phyloP scores from a whole-genome alignment of 2,329 filamentous ascomycete species.

The Colletotrichum sp. region DNA sequence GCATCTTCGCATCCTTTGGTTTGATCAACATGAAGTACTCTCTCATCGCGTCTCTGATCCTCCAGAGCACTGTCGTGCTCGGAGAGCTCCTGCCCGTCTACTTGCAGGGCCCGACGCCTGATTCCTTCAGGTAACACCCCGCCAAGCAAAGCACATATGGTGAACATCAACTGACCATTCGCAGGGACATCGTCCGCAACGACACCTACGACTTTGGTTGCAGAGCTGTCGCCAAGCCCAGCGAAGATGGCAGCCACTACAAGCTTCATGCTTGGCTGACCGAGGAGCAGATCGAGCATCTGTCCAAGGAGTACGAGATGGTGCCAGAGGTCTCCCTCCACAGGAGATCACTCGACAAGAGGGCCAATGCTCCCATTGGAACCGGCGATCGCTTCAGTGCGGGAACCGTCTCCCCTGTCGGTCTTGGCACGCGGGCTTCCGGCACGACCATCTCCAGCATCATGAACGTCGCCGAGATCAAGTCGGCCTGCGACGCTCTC shows the following conservation, averaged over 20 bases:
- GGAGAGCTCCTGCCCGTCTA: constrained; percentile 9
- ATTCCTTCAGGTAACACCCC: neutral
- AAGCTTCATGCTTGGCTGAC: constrained; percentile 15
- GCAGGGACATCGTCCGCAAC: constrained; percentile 13
- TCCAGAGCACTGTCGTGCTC: constrained; percentile 9
- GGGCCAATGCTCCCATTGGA: constrained; percentile 35
- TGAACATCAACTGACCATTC: neutral
- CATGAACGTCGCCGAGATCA: constrained; percentile 50
- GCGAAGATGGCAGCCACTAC: constrained; percentile 12
- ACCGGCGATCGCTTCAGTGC: constrained; percentile 24
- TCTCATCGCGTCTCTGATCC: constrained; percentile 8
- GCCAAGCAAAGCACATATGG: neutral
- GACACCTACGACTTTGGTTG: constrained; percentile 16
- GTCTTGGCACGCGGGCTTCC: constrained; percentile 30
- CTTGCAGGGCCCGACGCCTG: neutral
- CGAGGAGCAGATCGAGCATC: constrained; percentile 5
- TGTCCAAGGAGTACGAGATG: constrained; percentile 13
- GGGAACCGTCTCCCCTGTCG: constrained; percentile 28
- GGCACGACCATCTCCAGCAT: constrained; percentile 40
- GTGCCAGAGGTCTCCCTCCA: constrained; percentile 1
- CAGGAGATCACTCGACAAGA: constrained; percentile 1
- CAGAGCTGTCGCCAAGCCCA: constrained; percentile 12
- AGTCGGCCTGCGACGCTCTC: constrained; percentile 47
- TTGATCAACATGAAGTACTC: constrained; percentile 10
- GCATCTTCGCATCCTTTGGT: neutral